A percentile compares a stretch with the other conserved stretches of the same genome.
These are phyloP conservation scores for Penicillium verrucosum DNA, from an alignment of 2,329 filamentous ascomycete genomes.

Conservation along the genomic window DNA sequence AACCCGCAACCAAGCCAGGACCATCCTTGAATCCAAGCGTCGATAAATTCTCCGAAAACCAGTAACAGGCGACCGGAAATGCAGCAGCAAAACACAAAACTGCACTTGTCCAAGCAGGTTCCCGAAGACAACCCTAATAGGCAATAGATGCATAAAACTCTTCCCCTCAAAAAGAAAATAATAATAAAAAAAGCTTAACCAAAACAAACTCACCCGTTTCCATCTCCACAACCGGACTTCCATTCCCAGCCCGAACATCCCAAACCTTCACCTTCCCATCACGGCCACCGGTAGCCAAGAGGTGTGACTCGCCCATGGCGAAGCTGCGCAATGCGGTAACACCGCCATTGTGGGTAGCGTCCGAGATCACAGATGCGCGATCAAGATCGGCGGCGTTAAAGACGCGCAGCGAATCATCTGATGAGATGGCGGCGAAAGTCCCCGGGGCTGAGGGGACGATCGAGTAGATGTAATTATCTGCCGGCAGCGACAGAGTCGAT, in stretches of 20 bases:
- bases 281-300: slow-evolving; percentile 38
- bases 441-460: slow-evolving; percentile 30
- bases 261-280: slow-evolving; percentile 43
- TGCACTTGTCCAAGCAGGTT: slow-evolving; percentile 1
- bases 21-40: slow-evolving; percentile 11
- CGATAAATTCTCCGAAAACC: slow-evolving; percentile 16
- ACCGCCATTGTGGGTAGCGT: slow-evolving; percentile 32
- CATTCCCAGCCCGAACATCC: slow-evolving; percentile 36
- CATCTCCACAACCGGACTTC: slow-evolving; percentile 32
- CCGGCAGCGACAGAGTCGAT: slow-evolving; percentile 39
- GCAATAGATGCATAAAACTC: slow-evolving; percentile 1
- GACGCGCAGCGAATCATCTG: slow-evolving; percentile 45
- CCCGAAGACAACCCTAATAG: slow-evolving; percentile 2
- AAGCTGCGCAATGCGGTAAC: slow-evolving; percentile 40
- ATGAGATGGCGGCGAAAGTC: slow-evolving; percentile 43
- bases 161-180: not conserved
- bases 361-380: slow-evolving; percentile 15
- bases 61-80: slow-evolving; percentile 3
- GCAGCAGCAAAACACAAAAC: slow-evolving; percentile 1
- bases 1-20: not conserved
- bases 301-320: slow-evolving; percentile 23
- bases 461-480: slow-evolving; percentile 45
- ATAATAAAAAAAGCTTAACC: slow-evolving; percentile 1
- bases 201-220: slow-evolving; percentile 32
- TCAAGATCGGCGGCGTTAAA: slow-evolving; percentile 38